Evolutionary conservation across 495 filamentous ascomycete genomes (phyloP), one percentile per base, ranked within the genome.

Genomic region (Penicillium salamii): DNA sequence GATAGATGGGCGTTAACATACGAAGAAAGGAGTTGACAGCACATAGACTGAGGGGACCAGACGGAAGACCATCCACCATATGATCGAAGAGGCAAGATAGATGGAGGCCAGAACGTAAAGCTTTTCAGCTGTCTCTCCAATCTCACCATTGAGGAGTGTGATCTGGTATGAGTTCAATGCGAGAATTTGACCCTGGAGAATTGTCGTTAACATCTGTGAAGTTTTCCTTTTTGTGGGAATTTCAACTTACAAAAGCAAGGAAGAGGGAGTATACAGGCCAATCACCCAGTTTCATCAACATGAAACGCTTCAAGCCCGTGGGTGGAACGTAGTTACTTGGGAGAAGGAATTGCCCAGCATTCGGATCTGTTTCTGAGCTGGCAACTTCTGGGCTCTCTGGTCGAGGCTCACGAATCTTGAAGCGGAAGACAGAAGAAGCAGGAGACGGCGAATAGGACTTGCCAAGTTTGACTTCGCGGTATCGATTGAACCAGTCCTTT

Each of bases 201-300:
- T 20, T 44, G 12, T 12, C 43, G 29, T 50, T 14, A 50, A n/a
- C 6, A 7, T 37, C 31, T 37, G 40, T n/a, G n/a, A n/a, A n/a
- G n/a, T n/a, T n/a, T n/a, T n/a, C n/a, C n/a, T n/a, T n/a, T n/a
- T n/a, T n/a, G n/a, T n/a, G n/a, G n/a, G 39, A 31, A 15, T 18
- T 21, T 15, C 31, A 43, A 44, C 48, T 50, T 31, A 50, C 48
- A 31, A 50, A 19, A 28, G 83, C 83, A n/a, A 75, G 58, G 37
- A 88, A 68, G 54, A 90, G 76, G 4, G 84, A 79, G 63, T 90
- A 90, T 7, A 89, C 49, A 0, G 86, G 86, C 86, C 86, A 90
- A 56, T 86, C 80, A 17, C 65, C 69, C 26, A 73, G 65, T 42
- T 72, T 75, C 52, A 76, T 50, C 37, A 73, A 65, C 61, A 72